Evolutionary conservation across 345 rosid genomes (phyloP).

Genomic region (Anastatica hierochuntica): DNA sequence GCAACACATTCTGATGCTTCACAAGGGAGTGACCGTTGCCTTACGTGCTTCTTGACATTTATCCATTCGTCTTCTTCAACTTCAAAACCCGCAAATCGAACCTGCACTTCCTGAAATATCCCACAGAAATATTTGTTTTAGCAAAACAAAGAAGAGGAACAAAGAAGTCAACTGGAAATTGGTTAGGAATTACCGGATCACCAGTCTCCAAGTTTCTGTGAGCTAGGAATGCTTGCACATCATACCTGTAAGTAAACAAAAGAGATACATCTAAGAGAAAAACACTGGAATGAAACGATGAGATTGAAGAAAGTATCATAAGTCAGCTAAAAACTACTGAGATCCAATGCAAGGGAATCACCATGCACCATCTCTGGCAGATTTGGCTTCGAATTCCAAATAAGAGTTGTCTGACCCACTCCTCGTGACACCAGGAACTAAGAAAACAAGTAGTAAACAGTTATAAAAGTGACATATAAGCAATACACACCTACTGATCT

Average conservation of each 20-base stretch:
- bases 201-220: constrained; percentile 64
- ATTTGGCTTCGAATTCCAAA: constrained; percentile 95
- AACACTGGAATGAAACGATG: neutral
- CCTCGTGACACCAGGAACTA: constrained; percentile 49
- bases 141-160: constrained; percentile 3
- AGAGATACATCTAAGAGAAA: neutral
- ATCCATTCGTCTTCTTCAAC: constrained; percentile 98
- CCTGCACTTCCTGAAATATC: constrained; percentile 76
- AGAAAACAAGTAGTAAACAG: neutral
- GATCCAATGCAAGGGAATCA: constrained; percentile 26
- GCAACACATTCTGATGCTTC: constrained; percentile 98
- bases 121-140: constrained; percentile 13
- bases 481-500: neutral
- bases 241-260: constrained; percentile 51
- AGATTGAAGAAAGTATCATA: constrained; percentile 2
- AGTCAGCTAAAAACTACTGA: constrained; percentile 4
- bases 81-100: constrained; percentile 92
- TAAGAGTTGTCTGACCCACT: constrained; percentile 46
- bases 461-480: neutral
- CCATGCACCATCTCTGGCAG: constrained; percentile 99
- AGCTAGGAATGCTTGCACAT: constrained; percentile 63
- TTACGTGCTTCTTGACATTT: constrained; percentile 61
- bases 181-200: constrained; percentile 46
- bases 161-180: neutral
- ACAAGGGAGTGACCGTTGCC: constrained; percentile 96